Conservation (phyloP, 2,329 filamentous ascomycete genomes). For the Alternaria conjuncta region DNA sequence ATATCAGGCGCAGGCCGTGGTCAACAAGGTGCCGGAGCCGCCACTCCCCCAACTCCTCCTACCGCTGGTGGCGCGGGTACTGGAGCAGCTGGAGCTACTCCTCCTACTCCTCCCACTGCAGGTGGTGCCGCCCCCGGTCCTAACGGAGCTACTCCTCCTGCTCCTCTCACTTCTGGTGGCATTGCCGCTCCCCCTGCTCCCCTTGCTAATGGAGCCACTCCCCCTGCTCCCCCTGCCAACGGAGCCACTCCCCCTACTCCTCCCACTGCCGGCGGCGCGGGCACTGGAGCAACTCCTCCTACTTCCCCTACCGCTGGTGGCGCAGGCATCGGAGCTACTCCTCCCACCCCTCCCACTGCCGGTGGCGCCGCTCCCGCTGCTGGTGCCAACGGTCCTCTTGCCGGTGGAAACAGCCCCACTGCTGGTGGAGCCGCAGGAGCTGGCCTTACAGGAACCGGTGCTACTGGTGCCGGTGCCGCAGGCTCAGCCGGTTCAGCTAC, state of each 20-base stretch:
- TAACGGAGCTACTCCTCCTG: neutral
- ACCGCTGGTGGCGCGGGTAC: neutral
- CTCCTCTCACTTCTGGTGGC: neutral
- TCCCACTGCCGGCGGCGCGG: neutral
- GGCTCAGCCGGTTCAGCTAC: neutral
- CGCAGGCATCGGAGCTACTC: neutral
- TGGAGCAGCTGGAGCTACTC: neutral
- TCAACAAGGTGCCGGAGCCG: neutral
- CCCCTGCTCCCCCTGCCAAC: neutral
- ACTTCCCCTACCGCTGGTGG: neutral
- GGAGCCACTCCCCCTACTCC: neutral
- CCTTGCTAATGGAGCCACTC: neutral
- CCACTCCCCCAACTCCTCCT: neutral
- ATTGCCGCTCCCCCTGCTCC: neutral
- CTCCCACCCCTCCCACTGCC: neutral
- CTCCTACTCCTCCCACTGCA: neutral
- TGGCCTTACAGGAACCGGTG: neutral
- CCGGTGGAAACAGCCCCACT: neutral
- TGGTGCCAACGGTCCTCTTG: neutral
- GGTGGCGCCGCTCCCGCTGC: neutral
- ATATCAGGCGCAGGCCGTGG: neutral
- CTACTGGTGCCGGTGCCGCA: neutral
- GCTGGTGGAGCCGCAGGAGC: constrained; percentile 1
- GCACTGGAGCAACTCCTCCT: neutral
- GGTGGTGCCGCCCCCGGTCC: neutral